Percentiles rank a stretch among this genome's conserved stretches.
phyloP scores from a whole-genome alignment of 225 moss, liverwort and hornwort species.

The Ulota crispa region DNA sequence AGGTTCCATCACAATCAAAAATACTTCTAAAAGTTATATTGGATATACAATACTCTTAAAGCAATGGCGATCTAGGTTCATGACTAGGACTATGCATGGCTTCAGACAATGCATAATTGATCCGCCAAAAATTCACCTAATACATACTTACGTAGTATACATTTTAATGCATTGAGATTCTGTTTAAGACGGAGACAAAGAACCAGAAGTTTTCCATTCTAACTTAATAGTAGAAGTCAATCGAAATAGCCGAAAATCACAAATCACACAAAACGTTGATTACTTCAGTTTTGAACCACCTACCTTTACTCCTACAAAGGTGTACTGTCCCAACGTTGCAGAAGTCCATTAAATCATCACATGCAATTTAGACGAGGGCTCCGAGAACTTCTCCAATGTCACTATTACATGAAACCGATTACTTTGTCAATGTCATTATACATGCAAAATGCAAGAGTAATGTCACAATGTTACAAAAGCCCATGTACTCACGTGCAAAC shows the following conservation, averaged over 20 bases:
- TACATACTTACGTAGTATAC: neutral
- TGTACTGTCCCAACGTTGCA: neutral
- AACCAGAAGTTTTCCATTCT: neutral
- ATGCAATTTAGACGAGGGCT: neutral
- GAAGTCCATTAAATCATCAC: neutral
- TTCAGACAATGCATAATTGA: neutral
- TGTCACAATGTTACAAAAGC: neutral
- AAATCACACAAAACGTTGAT: neutral
- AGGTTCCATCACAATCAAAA: neutral
- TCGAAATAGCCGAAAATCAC: neutral
- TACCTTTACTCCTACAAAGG: neutral
- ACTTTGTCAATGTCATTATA: neutral
- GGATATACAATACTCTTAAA: neutral
- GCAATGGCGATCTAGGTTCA: neutral
- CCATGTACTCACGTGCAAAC: too few relatives aligned
- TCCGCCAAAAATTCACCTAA: neutral
- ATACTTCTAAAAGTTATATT: neutral
- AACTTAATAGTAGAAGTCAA: neutral
- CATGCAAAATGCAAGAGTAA: neutral
- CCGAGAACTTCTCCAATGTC: accelerated
- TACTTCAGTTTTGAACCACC: neutral
- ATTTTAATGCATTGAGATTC: neutral
- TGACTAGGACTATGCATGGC: neutral
- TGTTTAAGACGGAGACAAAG: neutral
- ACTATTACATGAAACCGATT: too few relatives aligned